These are phyloP conservation scores for Ambrosia artemisiifolia DNA, from an alignment of 129 eudicot species.

Conservation along the genomic window DNA sequence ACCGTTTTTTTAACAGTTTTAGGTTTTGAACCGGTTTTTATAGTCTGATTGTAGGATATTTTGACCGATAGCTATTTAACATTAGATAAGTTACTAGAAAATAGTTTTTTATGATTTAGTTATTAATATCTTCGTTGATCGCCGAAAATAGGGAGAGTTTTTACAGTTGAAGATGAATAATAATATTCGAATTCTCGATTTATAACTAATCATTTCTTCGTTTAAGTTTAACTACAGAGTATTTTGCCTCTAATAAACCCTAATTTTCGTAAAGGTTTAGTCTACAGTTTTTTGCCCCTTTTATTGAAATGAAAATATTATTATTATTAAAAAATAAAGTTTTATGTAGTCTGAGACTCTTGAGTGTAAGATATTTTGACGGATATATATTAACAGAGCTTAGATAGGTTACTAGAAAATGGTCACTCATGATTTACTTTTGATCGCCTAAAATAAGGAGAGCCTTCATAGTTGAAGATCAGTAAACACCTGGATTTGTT, in stretches of 20 bases:
- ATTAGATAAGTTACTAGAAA: too few relatives aligned
- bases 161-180: too few relatives aligned
- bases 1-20: too few relatives aligned
- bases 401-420: slow-evolving; percentile 6
- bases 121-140: background rate
- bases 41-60: too few relatives aligned
- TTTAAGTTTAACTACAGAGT: slow-evolving; percentile 48
- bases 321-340: too few relatives aligned
- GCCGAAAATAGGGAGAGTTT: too few relatives aligned
- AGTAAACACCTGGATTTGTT: background rate
- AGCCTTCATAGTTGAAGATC: background rate
- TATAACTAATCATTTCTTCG: slow-evolving; percentile 46
- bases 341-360: background rate
- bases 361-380: background rate
- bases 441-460: slow-evolving; percentile 2
- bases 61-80: too few relatives aligned
- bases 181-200: slow-evolving; percentile 28
- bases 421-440: background rate
- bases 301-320: too few relatives aligned
- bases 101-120: too few relatives aligned
- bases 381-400: background rate
- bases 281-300: too few relatives aligned
- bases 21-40: too few relatives aligned
- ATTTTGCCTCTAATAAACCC: slow-evolving; percentile 11
- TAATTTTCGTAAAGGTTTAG: background rate